Percentiles rank a stretch among this genome's conserved stretches.
Evolutionary conservation across 2,329 filamentous ascomycete species (phyloP).

Genomic region (Mariannaea elegans): DNA sequence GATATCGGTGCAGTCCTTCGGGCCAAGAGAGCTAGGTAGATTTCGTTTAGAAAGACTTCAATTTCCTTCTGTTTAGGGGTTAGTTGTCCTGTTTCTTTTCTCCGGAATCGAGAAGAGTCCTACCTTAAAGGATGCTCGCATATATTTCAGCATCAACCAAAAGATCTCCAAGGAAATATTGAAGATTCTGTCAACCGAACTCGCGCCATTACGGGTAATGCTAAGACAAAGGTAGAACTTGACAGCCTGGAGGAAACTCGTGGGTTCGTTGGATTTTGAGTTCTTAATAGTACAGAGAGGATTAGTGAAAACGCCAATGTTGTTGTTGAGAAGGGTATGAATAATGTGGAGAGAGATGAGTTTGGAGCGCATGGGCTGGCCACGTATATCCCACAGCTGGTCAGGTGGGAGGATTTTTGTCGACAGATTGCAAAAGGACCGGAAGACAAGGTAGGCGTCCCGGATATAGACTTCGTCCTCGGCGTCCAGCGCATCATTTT

Average conservation of each 20-base stretch:
- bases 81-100: constrained; percentile 30
- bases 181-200: constrained; percentile 90
- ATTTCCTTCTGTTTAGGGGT: constrained; percentile 79
- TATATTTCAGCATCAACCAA: constrained; percentile 94
- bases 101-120: not conserved
- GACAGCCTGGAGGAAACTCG: constrained; percentile 90
- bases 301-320: constrained; percentile 89
- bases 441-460: constrained; percentile 95
- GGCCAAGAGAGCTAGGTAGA: constrained; percentile 91
- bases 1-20: constrained; percentile 85
- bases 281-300: constrained; percentile 92
- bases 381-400: constrained; percentile 90
- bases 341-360: constrained; percentile 94
- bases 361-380: constrained; percentile 97
- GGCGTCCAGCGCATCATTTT: constrained; percentile 67
- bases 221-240: constrained; percentile 97
- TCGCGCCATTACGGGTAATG: constrained; percentile 93
- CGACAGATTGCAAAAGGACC: constrained; percentile 96
- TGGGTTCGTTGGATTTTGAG: constrained; percentile 87
- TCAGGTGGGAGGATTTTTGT: constrained; percentile 91
- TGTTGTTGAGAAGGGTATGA: constrained; percentile 93
- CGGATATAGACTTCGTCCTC: constrained; percentile 98
- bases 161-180: constrained; percentile 98
- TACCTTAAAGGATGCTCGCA: constrained; percentile 93
- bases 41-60: constrained; percentile 97